Conservation (phyloP, 768 basidiomycete genomes). For the Leccinum disarticulatum region DNA sequence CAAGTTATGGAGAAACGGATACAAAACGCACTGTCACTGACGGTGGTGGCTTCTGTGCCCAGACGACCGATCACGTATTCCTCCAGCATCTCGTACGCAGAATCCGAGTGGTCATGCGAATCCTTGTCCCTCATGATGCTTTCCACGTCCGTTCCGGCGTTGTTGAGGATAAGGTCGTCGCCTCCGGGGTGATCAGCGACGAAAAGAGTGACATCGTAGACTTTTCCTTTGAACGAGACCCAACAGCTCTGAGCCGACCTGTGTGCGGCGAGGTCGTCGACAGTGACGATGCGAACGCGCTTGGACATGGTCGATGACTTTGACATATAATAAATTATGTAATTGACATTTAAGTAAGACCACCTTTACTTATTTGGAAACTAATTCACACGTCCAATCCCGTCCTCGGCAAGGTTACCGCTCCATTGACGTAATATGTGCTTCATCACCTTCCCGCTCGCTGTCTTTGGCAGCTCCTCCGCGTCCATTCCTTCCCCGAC, state of each 20-base stretch:
- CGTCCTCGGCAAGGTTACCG: conserved; percentile 47
- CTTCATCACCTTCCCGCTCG: conserved; percentile 86
- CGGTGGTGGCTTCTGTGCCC: conserved; percentile 69
- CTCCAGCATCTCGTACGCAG: conserved; percentile 89
- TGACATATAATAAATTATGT: not conserved
- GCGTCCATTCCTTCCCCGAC: conserved; percentile 61
- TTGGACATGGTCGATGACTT: conserved; percentile 53
- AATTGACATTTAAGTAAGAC: not conserved
- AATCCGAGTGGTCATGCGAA: conserved; percentile 87
- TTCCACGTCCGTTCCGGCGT: conserved; percentile 84
- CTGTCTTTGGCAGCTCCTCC: conserved; percentile 75
- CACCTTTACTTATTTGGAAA: not conserved
- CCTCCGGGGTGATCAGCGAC: conserved; percentile 91
- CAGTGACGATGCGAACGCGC: conserved; percentile 70
- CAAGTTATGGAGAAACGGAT: not conserved
- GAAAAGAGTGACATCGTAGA: conserved; percentile 89
- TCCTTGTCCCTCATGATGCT: conserved; percentile 74
- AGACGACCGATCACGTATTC: conserved; percentile 86
- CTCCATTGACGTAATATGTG: conserved; percentile 74
- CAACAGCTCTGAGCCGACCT: conserved; percentile 66
- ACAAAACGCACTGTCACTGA: conserved; percentile 69
- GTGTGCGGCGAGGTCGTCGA: conserved; percentile 72
- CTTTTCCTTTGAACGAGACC: conserved; percentile 76
- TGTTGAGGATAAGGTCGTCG: conserved; percentile 81
- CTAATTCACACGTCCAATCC: conserved; percentile 39